phyloP scores from a whole-genome alignment of 2,329 filamentous ascomycete species.

The Venturia effusa region DNA sequence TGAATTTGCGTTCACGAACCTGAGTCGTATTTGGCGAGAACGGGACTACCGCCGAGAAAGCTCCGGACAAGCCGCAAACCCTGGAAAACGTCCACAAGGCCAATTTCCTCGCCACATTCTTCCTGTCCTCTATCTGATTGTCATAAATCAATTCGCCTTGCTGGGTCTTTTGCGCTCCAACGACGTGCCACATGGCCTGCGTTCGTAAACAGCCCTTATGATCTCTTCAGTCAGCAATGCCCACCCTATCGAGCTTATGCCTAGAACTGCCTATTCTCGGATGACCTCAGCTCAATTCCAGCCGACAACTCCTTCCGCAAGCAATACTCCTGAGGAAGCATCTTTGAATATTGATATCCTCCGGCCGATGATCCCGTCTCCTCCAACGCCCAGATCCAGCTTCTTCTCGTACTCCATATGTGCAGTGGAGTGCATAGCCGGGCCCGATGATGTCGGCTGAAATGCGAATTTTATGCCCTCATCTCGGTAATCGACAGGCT shows the following conservation, averaged over 20 bases:
- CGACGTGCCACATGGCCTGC: too few species aligned
- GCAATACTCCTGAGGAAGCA: background rate
- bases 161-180: background rate
- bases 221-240: too few species aligned
- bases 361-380: slow-evolving; percentile 9
- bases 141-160: background rate
- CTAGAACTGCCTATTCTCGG: too few species aligned
- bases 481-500: background rate
- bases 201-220: too few species aligned
- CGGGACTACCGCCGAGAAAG: background rate
- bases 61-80: background rate
- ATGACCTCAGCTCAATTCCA: slow-evolving; percentile 3
- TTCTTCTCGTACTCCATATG: slow-evolving; percentile 2
- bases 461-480: slow-evolving; percentile 2
- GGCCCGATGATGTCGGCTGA: background rate
- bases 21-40: background rate
- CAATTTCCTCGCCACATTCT: background rate
- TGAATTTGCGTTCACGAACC: too few species aligned
- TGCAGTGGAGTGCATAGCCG: background rate
- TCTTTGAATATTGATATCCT: slow-evolving; percentile 8
- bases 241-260: too few species aligned
- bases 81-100: background rate
- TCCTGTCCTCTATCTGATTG: background rate
- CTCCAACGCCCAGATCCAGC: slow-evolving; percentile 6
- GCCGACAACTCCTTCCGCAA: slow-evolving; percentile 10